phyloP scores from a whole-genome alignment of 2,329 filamentous ascomycete genomes.

The Aspergillus proliferans region DNA sequence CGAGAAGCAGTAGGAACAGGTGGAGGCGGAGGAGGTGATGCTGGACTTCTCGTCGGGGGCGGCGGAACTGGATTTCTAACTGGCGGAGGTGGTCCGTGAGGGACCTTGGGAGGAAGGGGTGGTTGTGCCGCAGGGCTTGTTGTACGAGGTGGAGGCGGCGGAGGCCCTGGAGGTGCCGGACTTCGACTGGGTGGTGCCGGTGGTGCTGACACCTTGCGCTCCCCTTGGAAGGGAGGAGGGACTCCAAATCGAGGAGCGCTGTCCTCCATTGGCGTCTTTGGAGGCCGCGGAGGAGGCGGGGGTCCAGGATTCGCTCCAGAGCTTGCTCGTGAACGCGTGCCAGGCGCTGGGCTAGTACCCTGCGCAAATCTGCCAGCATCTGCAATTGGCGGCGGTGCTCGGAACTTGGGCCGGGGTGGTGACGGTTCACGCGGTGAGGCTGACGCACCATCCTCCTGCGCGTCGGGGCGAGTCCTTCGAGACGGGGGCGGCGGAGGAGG shows the following conservation, averaged over 20 bases:
- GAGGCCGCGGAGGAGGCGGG: conserved; percentile 61
- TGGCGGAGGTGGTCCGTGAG: conserved; percentile 48
- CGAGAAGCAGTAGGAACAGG: conserved; percentile 28
- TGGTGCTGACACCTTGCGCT: conserved; percentile 55
- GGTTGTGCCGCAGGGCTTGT: conserved; percentile 39
- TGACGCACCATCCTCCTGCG: conserved; percentile 52
- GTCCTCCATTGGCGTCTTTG: conserved; percentile 67
- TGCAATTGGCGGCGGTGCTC: conserved; percentile 77
- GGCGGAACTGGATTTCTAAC: conserved; percentile 44
- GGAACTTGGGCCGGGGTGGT: conserved; percentile 66
- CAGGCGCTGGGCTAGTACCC: conserved; percentile 21
- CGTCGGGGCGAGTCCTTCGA: conserved; percentile 39
- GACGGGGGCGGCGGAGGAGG: conserved; percentile 55
- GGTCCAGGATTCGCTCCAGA: conserved; percentile 52
- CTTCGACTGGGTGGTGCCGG: conserved; percentile 70
- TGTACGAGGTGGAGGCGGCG: conserved; percentile 56
- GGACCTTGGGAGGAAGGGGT: conserved; percentile 45
- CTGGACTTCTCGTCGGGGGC: conserved; percentile 30
- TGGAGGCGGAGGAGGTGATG: conserved; percentile 40
- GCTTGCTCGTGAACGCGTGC: conserved; percentile 45
- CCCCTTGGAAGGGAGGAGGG: conserved; percentile 70
- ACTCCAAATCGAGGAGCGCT: conserved; percentile 62
- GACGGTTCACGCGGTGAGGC: conserved; percentile 64
- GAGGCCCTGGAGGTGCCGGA: conserved; percentile 53
- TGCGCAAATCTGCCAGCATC: conserved; percentile 84